phyloP scores from a whole-genome alignment of 2,329 filamentous ascomycete species.

The Paraphaeosphaeria sporulosa region DNA sequence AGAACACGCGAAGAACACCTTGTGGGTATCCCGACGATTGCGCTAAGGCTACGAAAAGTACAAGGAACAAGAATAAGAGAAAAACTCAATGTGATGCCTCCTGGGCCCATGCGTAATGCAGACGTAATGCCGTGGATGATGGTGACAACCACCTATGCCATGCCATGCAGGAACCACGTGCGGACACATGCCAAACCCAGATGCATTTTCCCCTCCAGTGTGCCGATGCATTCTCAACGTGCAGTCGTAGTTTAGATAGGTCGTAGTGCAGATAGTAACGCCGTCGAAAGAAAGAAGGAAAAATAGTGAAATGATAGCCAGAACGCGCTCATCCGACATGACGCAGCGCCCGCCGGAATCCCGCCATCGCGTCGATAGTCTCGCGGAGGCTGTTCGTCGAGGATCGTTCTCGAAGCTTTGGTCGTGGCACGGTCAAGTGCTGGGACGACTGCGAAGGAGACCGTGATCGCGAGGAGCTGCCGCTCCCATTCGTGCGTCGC shows the following conservation, averaged over 20 bases:
- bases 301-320: not conserved
- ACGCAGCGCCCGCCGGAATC: conserved; percentile 15
- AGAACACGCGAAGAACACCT: conserved; percentile 6
- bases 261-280: conserved; percentile 2
- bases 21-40: conserved; percentile 5
- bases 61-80: not conserved
- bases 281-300: not conserved
- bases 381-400: conserved; percentile 12
- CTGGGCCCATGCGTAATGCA: not conserved
- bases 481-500: conserved; percentile 6
- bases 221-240: not conserved
- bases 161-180: not conserved
- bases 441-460: conserved; percentile 1
- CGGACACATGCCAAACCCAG: not conserved
- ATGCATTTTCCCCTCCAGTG: not conserved
- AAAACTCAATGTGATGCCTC: not conserved
- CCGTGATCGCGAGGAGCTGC: conserved; percentile 12
- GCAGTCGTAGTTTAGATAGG: conserved; percentile 4
- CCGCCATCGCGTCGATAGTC: conserved; percentile 14
- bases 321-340: conserved; percentile 3
- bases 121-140: not conserved
- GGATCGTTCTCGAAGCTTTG: conserved; percentile 4
- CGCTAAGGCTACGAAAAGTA: not conserved
- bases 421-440: conserved; percentile 1
- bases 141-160: conserved; percentile 1